Base-by-base conservation (phyloP, 768 basidiomycete genomes). In the Botryobasidium botryosum region DNA sequence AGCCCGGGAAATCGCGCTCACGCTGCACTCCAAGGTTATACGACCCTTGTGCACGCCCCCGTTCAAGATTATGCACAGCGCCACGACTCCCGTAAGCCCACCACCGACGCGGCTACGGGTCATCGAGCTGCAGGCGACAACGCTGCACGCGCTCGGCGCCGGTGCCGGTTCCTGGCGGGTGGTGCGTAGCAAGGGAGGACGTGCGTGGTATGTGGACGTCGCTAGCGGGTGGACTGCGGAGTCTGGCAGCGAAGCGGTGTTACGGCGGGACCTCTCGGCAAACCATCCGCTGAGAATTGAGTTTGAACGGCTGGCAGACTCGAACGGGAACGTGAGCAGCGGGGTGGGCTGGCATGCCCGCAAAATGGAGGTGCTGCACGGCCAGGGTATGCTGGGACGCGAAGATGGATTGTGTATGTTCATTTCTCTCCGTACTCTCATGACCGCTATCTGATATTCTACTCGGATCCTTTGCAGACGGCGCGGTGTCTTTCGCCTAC, bases 281-380 rank as follows among this genome's bases (percentile, higher is more conserved):
- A 66, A 64, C 3, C 80, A 92, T 59, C 75, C 78, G 2, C 71
- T 80, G 60, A 65, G 90, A 40, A 57, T 61, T 23, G 81, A 83
- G 56, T 66, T 92, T 57, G 72, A 75, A 51, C 68, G 71, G 43
- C 64, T 94, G 18, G 76, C 84, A 7, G 68, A 77, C 46, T 77
- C 82, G 4, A 83, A 85, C 51, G 86, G 88, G 6, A 84, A 85
- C 55, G 86, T 92, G n/a, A 80, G 70, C 57, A 85, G 80, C 54
- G 82, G 80, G 3, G 74, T 92, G 4, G 92, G 92, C 1, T 97
- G 91, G 90, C 88, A 94, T 62, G 77, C 84, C 18, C 65, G 91
- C 47, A 99, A 99, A 64, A 88, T 94, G 85, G 90, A 94, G 74
- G 84, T 86, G 54, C 60, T 99, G 47, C 79, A 83, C 55, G 92